Conservation (phyloP, 1,139 yeast species). For the Debaryomyces robertsiae region DNA sequence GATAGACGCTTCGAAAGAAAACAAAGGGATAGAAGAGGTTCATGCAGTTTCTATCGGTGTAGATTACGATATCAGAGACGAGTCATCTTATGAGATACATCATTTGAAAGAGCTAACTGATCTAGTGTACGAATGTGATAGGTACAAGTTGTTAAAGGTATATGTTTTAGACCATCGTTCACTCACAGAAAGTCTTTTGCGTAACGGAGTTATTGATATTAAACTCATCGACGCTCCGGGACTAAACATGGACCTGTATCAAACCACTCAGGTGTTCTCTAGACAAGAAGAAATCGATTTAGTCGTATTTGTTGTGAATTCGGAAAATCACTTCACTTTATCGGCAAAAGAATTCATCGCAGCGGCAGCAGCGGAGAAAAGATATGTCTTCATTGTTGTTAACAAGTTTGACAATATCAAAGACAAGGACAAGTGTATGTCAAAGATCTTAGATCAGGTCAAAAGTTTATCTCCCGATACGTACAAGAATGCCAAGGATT, state of each 20-base stretch:
- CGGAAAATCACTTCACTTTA: constrained; percentile 92
- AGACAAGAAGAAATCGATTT: constrained; percentile 97
- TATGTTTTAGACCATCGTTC: constrained; percentile 80
- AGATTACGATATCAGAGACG: constrained; percentile 61
- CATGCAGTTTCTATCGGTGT: constrained; percentile 81
- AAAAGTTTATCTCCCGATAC: constrained; percentile 87
- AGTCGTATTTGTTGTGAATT: constrained; percentile 93
- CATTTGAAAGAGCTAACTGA: constrained; percentile 60
- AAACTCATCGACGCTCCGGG: constrained; percentile 97
- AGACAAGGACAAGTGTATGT: constrained; percentile 77
- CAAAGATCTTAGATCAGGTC: constrained; percentile 83
- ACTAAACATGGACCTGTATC: constrained; percentile 86
- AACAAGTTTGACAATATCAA: constrained; percentile 85
- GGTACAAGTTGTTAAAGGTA: constrained; percentile 72
- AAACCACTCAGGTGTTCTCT: constrained; percentile 92
- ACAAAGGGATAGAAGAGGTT: constrained; percentile 79
- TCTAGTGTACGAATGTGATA: constrained; percentile 74
- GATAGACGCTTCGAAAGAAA: constrained; percentile 72
- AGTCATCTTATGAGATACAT: constrained; percentile 62
- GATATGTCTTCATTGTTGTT: constrained; percentile 90
- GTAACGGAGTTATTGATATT: constrained; percentile 91
- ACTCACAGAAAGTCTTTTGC: constrained; percentile 67
- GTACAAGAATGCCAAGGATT: constrained; percentile 79
- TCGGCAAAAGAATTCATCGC: constrained; percentile 94
- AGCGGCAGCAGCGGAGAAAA: constrained; percentile 88